Conservation (phyloP, 1,284 basidiomycete genomes). For the Fomitopsis betulina region DNA sequence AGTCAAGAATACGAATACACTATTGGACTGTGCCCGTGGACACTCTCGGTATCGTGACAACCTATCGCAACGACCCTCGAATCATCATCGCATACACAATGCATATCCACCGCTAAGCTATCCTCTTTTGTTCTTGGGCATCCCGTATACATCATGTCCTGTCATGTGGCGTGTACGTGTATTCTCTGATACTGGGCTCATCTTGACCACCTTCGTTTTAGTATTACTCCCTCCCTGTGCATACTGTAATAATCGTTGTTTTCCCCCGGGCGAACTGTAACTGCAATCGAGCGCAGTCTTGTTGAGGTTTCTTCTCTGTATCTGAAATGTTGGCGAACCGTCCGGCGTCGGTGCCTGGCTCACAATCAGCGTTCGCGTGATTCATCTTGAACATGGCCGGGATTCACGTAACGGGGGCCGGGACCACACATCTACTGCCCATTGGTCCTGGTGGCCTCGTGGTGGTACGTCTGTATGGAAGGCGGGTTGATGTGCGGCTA, state of each 20-base stretch:
- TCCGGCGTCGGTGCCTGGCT: background rate
- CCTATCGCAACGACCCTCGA: conserved; percentile 4
- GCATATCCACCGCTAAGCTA: conserved; percentile 4
- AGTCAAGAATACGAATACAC: background rate
- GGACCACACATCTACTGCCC: too few species aligned
- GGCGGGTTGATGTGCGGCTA: too few species aligned
- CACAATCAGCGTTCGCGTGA: background rate
- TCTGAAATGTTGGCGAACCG: background rate
- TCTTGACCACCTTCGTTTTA: background rate
- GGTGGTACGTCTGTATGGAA: too few species aligned
- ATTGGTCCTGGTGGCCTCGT: too few species aligned
- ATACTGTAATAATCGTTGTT: background rate
- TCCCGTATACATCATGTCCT: background rate
- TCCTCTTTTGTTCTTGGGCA: conserved; percentile 5
- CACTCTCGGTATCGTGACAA: conserved; percentile 6
- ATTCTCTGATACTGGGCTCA: background rate
- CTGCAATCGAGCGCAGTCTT: background rate
- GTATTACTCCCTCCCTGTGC: background rate
- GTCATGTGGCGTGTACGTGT: background rate
- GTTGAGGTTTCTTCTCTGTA: background rate
- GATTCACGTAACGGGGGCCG: too few species aligned
- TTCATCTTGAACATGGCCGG: background rate
- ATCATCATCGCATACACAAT: conserved; percentile 3
- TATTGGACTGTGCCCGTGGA: too few species aligned
- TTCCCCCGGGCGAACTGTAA: background rate